These are phyloP conservation scores for Sporothrix curviconia DNA, from an alignment of 2,329 filamentous ascomycete genomes.

Conservation along the genomic window DNA sequence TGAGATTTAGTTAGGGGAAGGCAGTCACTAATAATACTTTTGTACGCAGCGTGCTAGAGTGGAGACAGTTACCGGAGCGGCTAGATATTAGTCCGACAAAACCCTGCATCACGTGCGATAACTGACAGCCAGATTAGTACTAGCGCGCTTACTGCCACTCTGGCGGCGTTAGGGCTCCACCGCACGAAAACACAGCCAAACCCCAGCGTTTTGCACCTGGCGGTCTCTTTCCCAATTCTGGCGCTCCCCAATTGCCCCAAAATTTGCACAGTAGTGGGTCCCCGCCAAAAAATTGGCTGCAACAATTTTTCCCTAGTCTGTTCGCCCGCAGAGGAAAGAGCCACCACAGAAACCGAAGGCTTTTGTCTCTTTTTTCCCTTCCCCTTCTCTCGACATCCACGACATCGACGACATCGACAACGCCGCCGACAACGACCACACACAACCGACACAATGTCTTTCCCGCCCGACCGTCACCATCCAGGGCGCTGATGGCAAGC, in stretches of 20 bases:
- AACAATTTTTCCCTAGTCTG: background rate
- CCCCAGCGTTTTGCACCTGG: background rate
- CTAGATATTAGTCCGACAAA: background rate
- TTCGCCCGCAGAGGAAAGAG: too few species aligned
- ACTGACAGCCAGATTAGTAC: background rate
- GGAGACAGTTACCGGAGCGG: slow-evolving; percentile 8
- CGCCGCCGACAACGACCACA: slow-evolving; percentile 7
- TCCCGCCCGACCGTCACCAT: slow-evolving; percentile 96
- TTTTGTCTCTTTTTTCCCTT: background rate
- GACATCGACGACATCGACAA: slow-evolving; percentile 5
- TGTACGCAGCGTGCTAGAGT: too few species aligned
- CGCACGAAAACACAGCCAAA: slow-evolving; percentile 14
- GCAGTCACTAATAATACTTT: too few species aligned
- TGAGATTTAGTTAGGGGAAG: background rate
- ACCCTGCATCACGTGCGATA: slow-evolving; percentile 13
- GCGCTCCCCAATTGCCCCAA: slow-evolving; percentile 5
- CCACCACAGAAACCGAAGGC: background rate
- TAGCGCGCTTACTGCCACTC: background rate
- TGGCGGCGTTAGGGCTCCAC: slow-evolving; percentile 17
- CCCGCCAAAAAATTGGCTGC: slow-evolving; percentile 8
- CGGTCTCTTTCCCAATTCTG: background rate
- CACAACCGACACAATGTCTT: slow-evolving; percentile 57
- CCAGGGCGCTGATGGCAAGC: slow-evolving; percentile 90
- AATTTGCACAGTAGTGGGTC: slow-evolving; percentile 8
- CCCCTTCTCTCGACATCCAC: background rate